phyloP scores from a whole-genome alignment of 768 basidiomycete species.

The Clitopilus hobsonii region DNA sequence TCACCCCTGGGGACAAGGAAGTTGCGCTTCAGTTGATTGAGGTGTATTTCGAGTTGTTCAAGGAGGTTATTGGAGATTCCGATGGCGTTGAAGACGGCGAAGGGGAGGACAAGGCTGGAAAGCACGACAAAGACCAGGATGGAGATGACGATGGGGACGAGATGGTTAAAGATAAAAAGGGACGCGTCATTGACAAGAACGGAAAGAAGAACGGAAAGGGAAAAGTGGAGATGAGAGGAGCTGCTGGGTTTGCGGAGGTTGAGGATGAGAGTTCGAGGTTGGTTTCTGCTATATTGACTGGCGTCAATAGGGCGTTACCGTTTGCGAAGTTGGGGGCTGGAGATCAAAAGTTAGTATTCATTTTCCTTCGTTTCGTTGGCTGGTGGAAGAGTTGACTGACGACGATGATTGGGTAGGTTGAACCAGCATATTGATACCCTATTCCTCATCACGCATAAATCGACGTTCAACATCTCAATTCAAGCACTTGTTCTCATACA shows the following conservation, averaged over 20 bases:
- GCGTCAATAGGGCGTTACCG: conserved; percentile 92
- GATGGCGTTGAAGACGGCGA: conserved; percentile 17
- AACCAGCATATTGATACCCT: conserved; percentile 87
- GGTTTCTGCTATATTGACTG: conserved; percentile 87
- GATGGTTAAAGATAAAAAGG: conserved; percentile 24
- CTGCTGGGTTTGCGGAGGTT: conserved; percentile 67
- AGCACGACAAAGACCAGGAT: conserved; percentile 10
- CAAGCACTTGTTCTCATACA: conserved; percentile 88
- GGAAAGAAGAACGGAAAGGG: conserved; percentile 34
- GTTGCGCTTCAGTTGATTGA: conserved; percentile 80
- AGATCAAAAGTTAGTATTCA: conserved; percentile 50
- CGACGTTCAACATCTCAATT: conserved; percentile 94
- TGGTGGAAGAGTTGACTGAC: not conserved
- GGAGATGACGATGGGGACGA: conserved; percentile 25
- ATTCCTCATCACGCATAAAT: conserved; percentile 91
- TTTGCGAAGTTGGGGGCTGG: conserved; percentile 80
- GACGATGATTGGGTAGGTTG: conserved; percentile 43
- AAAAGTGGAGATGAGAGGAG: conserved; percentile 44
- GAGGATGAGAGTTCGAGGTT: conserved; percentile 79
- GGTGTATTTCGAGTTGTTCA: conserved; percentile 93
- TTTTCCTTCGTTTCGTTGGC: not conserved
- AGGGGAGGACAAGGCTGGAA: conserved; percentile 26
- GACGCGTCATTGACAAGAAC: conserved; percentile 15
- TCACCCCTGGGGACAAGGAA: conserved; percentile 61
- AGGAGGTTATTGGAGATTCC: conserved; percentile 73